Evolutionary conservation across 2,329 filamentous ascomycete genomes (phyloP).

Genomic region (Colletotrichum liriopes): DNA sequence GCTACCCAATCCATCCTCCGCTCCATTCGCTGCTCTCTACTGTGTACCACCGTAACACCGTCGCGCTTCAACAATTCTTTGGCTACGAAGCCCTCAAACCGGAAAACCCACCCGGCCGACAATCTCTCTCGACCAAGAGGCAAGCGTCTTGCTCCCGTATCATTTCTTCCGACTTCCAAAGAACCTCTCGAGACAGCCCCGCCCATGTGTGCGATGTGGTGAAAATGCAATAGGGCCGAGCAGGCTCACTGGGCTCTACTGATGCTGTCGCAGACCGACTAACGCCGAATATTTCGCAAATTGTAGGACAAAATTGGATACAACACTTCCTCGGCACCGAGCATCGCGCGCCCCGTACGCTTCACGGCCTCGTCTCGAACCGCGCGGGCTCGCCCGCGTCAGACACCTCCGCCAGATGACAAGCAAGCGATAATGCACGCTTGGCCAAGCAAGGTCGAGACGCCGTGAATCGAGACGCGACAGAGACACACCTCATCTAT

Average conservation of each 20-base stretch:
- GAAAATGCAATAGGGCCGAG: constrained; percentile 19
- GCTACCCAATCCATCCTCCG: constrained; percentile 23
- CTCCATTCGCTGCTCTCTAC: constrained; percentile 41
- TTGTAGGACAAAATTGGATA: constrained; percentile 17
- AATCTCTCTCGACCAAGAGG: constrained; percentile 1
- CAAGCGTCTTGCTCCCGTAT: constrained; percentile 12
- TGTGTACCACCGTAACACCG: constrained; percentile 6
- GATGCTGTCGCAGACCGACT: constrained; percentile 38
- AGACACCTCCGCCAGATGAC: neutral
- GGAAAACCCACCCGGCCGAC: neutral
- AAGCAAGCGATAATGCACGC: neutral
- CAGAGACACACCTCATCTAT: constrained; percentile 66
- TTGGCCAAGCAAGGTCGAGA: neutral
- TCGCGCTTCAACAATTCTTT: neutral
- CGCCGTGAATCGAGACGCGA: constrained; percentile 22
- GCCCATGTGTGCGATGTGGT: constrained; percentile 19
- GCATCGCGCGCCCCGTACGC: neutral
- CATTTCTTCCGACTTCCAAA: constrained; percentile 10
- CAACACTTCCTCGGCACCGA: neutral
- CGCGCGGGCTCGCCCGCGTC: neutral
- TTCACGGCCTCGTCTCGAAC: constrained; percentile 11
- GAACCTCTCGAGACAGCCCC: constrained; percentile 10
- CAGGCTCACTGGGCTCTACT: constrained; percentile 33
- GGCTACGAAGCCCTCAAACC: neutral
- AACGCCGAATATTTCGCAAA: constrained; percentile 30